Base-by-base conservation (phyloP, 176 grass and related monocot species). In the Raddia guianensis region DNA sequence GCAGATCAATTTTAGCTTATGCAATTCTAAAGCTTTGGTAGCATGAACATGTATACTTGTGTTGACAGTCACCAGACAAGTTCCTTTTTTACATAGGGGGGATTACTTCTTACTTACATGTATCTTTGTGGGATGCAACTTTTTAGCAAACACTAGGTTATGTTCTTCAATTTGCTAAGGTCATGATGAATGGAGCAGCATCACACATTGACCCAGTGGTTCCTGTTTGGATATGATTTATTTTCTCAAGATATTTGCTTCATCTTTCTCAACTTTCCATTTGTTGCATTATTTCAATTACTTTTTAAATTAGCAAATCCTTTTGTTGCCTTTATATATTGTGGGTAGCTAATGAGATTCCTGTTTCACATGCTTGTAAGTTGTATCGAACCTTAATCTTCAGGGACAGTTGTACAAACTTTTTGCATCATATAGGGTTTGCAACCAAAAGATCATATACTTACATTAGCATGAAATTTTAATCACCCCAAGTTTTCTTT, bases 291-390 rank as follows among this genome's bases (percentile, higher is more conserved):
- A 40, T 40, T 40, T 40, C 37, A 40, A 40, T 40, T 40, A 40
- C 8, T 33, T 70, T 65, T 66, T 59, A 50, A 49, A 43, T 10
- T 21, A 67, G 44, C 0, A 3, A 7, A 66, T 15, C 60, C 60
- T 66, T 73, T 82, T 62, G 21, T 73, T 32, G 14, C 33, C 43
- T 70, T 76, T n/a, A 1, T 43, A 81, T 51, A 53, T 75, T 69
- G 66, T 7, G 68, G 33, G 63, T 15, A 37, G 13, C 13, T 13
- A 48, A 12, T 14, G 8, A 66, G 33, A 57, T 58, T 4, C 14
- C 55, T 82, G 15, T 47, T 71, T 70, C 64, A n/a, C 33, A 52
- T 5, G 54, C 19, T 18, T 68, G 34, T 66, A 57, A 16, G 32
- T 42, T 76, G 11, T 27, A 49, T 5, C 57, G 49, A 54, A 8